Conservation (phyloP, 2,329 filamentous ascomycete species). For the Diaporthe citri region DNA sequence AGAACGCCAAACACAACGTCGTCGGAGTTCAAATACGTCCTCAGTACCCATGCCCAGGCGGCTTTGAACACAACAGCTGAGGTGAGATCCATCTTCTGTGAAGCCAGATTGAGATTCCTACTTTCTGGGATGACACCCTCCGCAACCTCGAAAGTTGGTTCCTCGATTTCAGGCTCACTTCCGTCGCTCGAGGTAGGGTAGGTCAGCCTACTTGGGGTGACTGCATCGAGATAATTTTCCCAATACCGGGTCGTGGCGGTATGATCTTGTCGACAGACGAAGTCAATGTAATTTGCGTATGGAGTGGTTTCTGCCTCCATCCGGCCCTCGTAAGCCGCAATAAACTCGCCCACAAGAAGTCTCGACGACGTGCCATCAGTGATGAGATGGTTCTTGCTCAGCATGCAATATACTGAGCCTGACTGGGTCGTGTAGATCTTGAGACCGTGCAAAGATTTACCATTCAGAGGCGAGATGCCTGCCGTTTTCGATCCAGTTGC, state of each 20-base stretch:
- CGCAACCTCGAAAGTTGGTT: not conserved
- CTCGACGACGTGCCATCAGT: not conserved
- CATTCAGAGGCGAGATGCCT: not conserved
- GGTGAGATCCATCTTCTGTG: not conserved
- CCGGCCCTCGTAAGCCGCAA: not conserved
- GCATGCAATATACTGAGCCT: not conserved
- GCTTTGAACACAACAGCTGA: conserved; percentile 1
- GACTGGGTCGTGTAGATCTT: not conserved
- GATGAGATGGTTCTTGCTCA: not conserved
- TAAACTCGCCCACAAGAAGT: not conserved
- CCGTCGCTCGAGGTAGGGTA: not conserved
- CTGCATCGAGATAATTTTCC: not conserved
- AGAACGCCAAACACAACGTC: not conserved
- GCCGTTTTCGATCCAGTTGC: not conserved
- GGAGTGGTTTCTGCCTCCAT: not conserved
- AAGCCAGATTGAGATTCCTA: not conserved
- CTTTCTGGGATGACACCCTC: not conserved
- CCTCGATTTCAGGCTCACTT: not conserved
- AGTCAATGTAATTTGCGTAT: not conserved
- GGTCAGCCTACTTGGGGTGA: not conserved
- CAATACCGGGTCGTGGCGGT: not conserved
- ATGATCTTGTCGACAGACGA: not conserved
- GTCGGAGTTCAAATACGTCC: not conserved
- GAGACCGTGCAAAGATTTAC: not conserved
- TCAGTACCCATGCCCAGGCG: not conserved